Conservation (phyloP, 1,139 yeast species). For the Geotrichum carabidarum region DNA sequence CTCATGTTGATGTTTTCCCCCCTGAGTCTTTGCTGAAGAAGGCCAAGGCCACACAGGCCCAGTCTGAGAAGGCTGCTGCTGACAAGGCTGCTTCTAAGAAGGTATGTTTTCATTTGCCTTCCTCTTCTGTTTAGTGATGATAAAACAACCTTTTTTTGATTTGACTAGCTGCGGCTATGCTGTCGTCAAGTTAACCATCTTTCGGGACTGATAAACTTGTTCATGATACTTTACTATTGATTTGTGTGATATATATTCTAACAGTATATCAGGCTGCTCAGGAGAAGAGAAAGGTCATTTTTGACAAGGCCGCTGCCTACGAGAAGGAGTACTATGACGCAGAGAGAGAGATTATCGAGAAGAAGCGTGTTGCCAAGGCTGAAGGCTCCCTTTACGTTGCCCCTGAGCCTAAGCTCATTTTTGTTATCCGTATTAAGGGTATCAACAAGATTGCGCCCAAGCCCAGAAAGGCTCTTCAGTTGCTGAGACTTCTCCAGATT, state of each 20-base stretch:
- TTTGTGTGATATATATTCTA: constrained; percentile 28
- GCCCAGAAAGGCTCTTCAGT: constrained; percentile 99
- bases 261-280: constrained; percentile 21
- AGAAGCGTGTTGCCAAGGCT: constrained; percentile 96
- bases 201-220: constrained; percentile 81
- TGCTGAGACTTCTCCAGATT: constrained; percentile 95
- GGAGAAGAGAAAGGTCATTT: constrained; percentile 82
- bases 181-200: constrained; percentile 98
- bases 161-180: constrained; percentile 53
- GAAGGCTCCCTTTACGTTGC: constrained; percentile 77
- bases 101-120: constrained; percentile 49
- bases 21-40: constrained; percentile 98
- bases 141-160: constrained; percentile 21
- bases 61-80: constrained; percentile 74
- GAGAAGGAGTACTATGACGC: constrained; percentile 93
- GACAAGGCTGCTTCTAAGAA: constrained; percentile 86
- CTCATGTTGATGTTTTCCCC: constrained; percentile 38
- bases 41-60: constrained; percentile 59
- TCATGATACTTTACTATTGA: constrained; percentile 4
- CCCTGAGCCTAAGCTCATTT: constrained; percentile 94
- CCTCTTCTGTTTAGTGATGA: constrained; percentile 20
- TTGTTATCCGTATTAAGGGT: constrained; percentile 99
- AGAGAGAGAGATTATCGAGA: constrained; percentile 85
- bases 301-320: constrained; percentile 98
- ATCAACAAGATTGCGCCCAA: constrained; percentile 98